Percentiles rank a stretch among this genome's conserved stretches.
Evolutionary conservation across 2,329 filamentous ascomycete genomes (phyloP).

Genomic region (Trichoderma endophyticum): DNA sequence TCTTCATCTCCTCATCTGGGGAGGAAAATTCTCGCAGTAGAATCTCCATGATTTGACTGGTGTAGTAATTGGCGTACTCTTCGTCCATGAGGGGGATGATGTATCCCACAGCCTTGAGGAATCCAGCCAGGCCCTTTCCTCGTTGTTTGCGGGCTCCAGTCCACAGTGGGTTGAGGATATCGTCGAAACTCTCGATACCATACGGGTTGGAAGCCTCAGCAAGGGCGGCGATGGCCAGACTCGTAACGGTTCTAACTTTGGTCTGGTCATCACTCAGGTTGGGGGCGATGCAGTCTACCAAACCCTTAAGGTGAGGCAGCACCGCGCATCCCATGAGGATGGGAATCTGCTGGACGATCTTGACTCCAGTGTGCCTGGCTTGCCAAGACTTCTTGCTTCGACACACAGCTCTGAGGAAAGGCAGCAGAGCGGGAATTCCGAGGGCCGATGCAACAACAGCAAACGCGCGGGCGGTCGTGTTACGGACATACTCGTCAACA

Average conservation of each 20-base stretch:
- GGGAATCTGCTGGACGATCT: conserved; percentile 98
- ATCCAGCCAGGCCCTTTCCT: conserved; percentile 91
- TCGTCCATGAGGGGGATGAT: conserved; percentile 99
- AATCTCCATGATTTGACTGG: conserved; percentile 98
- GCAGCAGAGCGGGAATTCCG: conserved; percentile 89
- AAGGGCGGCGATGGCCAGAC: conserved; percentile 87
- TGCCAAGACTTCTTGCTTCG: conserved; percentile 99
- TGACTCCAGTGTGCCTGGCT: conserved; percentile 94
- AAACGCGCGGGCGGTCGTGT: conserved; percentile 95
- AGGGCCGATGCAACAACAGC: conserved; percentile 95
- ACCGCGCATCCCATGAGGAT: conserved; percentile 98
- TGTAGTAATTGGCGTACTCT: conserved; percentile 99
- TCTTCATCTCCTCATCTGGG: conserved; percentile 99
- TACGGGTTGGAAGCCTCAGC: conserved; percentile 97
- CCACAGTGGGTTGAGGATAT: conserved; percentile 96
- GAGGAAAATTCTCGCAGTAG: conserved; percentile 92
- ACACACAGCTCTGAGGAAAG: conserved; percentile 93
- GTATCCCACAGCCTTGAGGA: conserved; percentile 95
- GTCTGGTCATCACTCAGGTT: conserved; percentile 97
- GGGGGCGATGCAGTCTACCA: conserved; percentile 94
- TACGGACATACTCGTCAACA: conserved; percentile 95
- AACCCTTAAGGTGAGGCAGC: conserved; percentile 87
- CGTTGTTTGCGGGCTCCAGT: conserved; percentile 93
- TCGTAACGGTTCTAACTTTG: conserved; percentile 95
- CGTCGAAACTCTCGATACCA: conserved; percentile 98